Conservation (phyloP, 805 yeast species). For the Wickerhamomyces subpelliculosus region DNA sequence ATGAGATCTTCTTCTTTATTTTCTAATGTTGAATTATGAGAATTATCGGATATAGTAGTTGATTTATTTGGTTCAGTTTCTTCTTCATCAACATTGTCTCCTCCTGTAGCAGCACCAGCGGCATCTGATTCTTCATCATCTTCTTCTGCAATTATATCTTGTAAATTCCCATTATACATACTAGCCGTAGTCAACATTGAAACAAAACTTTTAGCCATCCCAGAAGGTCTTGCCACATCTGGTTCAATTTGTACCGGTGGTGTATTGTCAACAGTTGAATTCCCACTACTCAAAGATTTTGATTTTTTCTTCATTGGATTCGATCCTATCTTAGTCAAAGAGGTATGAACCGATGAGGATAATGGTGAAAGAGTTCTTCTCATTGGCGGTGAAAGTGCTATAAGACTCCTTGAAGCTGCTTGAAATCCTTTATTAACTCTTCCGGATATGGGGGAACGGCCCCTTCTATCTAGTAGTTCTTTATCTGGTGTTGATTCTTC, state of each 20-base stretch:
- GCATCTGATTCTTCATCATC: not conserved
- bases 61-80: not conserved
- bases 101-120: not conserved
- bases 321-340: not conserved
- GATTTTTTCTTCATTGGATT: no score
- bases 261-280: no score
- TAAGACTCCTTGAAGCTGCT: not conserved
- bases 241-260: no score
- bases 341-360: not conserved
- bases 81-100: not conserved
- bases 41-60: no score
- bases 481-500: no score
- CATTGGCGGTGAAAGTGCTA: not conserved
- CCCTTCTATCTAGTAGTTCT: not conserved
- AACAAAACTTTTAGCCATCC: constrained; percentile 46
- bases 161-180: constrained; percentile 33
- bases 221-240: constrained; percentile 31
- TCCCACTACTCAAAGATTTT: not conserved
- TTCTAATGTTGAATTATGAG: no score
- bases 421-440: not conserved
- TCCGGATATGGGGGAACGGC: not conserved
- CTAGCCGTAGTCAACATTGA: constrained; percentile 52
- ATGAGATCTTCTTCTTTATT: not conserved
- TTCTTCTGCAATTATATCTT: constrained; percentile 20
- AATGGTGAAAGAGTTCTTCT: not conserved